Percentiles rank a stretch among this genome's conserved stretches.
Evolutionary conservation across 441 rosid species (phyloP).

Genomic region (Corymbia calophylla): DNA sequence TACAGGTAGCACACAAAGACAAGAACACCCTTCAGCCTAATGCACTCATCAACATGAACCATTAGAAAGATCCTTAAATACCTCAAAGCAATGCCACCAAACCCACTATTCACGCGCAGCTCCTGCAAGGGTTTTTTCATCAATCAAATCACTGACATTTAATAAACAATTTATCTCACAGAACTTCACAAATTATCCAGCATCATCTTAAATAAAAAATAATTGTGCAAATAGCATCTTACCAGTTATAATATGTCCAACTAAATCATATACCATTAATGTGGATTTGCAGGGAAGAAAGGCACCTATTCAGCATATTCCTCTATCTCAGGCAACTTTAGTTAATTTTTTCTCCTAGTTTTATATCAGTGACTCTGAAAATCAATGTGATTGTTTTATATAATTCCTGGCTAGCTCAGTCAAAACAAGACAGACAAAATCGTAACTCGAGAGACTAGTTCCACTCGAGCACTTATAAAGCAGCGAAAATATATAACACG

Average conservation of each 20-base stretch:
- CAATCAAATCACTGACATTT: slow-evolving; percentile 1
- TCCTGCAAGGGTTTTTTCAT: slow-evolving; percentile 48
- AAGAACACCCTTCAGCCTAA: background rate
- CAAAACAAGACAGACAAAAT: background rate
- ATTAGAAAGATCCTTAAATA: slow-evolving; percentile 3
- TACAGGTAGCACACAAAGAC: background rate
- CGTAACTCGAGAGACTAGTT: background rate
- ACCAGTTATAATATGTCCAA: background rate
- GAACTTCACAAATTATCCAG: background rate
- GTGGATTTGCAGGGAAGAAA: background rate
- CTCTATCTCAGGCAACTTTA: background rate
- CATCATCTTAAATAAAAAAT: background rate
- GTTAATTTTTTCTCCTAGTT: background rate
- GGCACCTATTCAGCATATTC: background rate
- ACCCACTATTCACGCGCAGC: slow-evolving; percentile 68
- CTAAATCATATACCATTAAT: background rate
- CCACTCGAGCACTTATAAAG: background rate
- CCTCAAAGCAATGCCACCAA: slow-evolving; percentile 92
- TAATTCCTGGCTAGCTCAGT: background rate
- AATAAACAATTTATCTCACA: background rate
- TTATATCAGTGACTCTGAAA: background rate
- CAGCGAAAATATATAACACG: background rate
- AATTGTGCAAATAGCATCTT: background rate
- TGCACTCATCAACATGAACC: background rate
- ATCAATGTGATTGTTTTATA: background rate